Evolutionary conservation across 2,329 filamentous ascomycete species (phyloP), one percentile per base, ranked within the genome.

Genomic region (Phymatotrichopsis omnivora): DNA sequence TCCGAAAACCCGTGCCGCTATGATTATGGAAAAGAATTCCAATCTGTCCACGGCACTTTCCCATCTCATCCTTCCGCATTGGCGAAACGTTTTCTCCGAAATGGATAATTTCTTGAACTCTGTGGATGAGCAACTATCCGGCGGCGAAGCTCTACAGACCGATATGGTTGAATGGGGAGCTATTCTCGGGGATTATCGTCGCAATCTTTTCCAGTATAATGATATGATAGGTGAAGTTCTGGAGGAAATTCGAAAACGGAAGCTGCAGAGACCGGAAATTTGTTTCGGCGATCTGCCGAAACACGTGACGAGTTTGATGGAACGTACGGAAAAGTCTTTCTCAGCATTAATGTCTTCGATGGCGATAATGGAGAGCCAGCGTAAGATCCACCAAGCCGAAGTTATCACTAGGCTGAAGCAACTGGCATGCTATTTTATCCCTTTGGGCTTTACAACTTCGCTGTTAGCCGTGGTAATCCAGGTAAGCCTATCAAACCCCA

Each of bases 371-470:
- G 63, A 65, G 27, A 62, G 58, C 29, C 55, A 60, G 30, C 51
- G 57, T 22, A 62, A 60, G 7, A 65, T 65, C 30, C 52, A 56
- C 6, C 60, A 65, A 46, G 60, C 61, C 6, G 57, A 61, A 16
- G 55, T 51, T n/a, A 57, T 65, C 19, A 59, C 52, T 4, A 63
- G 62, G 37, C 55, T 70, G 2, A 70, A 68, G 0, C 61, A 67
- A 27, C 58, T 69, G 0, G 67, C 67, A 0, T 70, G 69, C 42
- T 58, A 70, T 39, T 70, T 68, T 35, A 62, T 70, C 8, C 68
- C 67, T 0, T 42, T 69, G 0, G 62, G 62, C 0, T 68, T 69
- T 35, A 60, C 66, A 25, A 61, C 67, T 0, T 62, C 62, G 2
- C 27, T 68, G 4, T 70, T 69, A 47, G 62, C 64, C 2, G 68